Conservation (phyloP, 208 protist species). For the Trypanosoma caninum region DNA sequence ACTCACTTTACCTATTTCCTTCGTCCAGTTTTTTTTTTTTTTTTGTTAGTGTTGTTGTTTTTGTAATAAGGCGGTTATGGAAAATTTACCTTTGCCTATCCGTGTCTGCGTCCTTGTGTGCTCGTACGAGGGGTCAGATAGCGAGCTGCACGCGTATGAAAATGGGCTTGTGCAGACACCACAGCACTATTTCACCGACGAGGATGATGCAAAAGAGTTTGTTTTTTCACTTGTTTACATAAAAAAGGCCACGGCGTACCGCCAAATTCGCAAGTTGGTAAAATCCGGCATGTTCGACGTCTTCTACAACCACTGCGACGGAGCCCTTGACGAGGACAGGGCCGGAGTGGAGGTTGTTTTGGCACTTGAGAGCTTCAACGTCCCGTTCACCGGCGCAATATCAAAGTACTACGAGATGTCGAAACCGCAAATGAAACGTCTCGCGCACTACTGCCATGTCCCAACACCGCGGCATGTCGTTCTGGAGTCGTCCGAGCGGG, state of each 20-base stretch:
- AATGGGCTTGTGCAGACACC: constrained; percentile 72
- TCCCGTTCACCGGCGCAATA: constrained; percentile 85
- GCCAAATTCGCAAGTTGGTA: constrained; percentile 76
- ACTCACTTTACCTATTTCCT: neutral
- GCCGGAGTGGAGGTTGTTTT: constrained; percentile 83
- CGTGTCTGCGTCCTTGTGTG: constrained; percentile 79
- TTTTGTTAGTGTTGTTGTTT: too few relatives aligned
- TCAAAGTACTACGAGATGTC: constrained; percentile 88
- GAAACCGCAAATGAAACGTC: constrained; percentile 89
- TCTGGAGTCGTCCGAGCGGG: constrained; percentile 52
- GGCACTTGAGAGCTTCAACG: constrained; percentile 87
- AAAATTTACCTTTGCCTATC: constrained; percentile 16
- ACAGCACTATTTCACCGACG: constrained; percentile 72
- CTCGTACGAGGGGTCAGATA: constrained; percentile 85
- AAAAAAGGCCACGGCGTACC: constrained; percentile 81
- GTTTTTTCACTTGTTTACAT: constrained; percentile 69
- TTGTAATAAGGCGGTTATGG: neutral
- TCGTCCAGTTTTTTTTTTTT: too few relatives aligned
- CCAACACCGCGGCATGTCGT: constrained; percentile 58
- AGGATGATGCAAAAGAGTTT: constrained; percentile 40
- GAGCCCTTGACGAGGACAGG: constrained; percentile 85
- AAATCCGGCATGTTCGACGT: constrained; percentile 81
- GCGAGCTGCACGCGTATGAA: constrained; percentile 76
- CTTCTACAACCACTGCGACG: constrained; percentile 91
- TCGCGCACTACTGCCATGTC: constrained; percentile 81